Conservation (phyloP, 1,284 basidiomycete species). For the Irpex rosettiformis region DNA sequence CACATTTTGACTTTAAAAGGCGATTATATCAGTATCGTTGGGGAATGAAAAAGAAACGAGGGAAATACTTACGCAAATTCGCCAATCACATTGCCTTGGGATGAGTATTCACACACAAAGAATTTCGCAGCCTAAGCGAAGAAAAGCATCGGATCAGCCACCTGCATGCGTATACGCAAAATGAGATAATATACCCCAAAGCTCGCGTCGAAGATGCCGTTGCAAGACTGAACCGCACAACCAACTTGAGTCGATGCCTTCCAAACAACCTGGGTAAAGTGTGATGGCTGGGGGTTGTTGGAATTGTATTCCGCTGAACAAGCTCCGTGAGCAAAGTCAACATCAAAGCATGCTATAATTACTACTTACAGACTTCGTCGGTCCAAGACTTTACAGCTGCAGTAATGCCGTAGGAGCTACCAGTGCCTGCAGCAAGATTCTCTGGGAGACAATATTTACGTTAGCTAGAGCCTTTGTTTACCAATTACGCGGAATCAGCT, state of each 20-base stretch:
- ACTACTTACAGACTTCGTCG: slow-evolving; percentile 44
- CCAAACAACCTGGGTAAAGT: slow-evolving; percentile 74
- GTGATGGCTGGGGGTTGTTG: slow-evolving; percentile 52
- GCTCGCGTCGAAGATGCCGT: slow-evolving; percentile 46
- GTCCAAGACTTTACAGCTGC: slow-evolving; percentile 56
- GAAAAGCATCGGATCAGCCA: neutral
- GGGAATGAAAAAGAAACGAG: neutral
- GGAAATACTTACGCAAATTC: slow-evolving; percentile 51
- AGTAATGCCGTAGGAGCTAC: slow-evolving; percentile 42
- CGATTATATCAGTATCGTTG: neutral
- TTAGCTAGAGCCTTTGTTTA: neutral
- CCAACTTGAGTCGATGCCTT: slow-evolving; percentile 60
- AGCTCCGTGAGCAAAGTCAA: slow-evolving; percentile 4
- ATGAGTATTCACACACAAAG: slow-evolving; percentile 66
- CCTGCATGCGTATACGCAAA: neutral
- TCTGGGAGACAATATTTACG: slow-evolving; percentile 34
- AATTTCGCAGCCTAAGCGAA: slow-evolving; percentile 47
- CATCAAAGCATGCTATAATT: neutral
- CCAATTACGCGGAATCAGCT: neutral
- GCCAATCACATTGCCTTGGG: slow-evolving; percentile 61
- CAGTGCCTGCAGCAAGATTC: slow-evolving; percentile 67
- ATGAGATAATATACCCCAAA: slow-evolving; percentile 44
- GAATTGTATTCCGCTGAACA: slow-evolving; percentile 50
- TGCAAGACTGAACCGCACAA: slow-evolving; percentile 52
- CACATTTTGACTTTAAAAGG: slow-evolving; percentile 30